phyloP scores from a whole-genome alignment of 192 early-diverging fungal species.

The Cetraspora pellucida region DNA sequence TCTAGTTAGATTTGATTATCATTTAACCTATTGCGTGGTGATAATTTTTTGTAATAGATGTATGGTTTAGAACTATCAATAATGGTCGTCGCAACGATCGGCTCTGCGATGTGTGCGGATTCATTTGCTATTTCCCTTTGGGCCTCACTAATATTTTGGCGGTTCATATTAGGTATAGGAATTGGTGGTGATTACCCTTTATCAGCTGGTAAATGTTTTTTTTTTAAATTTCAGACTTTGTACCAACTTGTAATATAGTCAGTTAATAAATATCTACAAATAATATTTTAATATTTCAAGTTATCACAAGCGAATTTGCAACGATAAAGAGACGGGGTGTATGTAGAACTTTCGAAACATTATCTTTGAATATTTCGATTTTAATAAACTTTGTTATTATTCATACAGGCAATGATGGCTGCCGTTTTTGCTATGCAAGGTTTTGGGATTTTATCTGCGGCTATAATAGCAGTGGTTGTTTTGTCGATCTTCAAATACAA shows the following conservation, averaged over 20 bases:
- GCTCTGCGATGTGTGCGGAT: constrained; percentile 72
- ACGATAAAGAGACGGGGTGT: constrained; percentile 70
- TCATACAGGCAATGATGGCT: constrained; percentile 64
- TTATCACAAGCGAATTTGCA: constrained; percentile 90
- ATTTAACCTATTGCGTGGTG: not conserved
- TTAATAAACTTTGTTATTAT: too few relatives aligned
- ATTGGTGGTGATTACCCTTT: constrained; percentile 98
- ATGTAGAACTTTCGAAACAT: too few relatives aligned
- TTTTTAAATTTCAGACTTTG: not conserved
- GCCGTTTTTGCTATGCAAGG: constrained; percentile 92
- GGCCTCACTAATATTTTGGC: constrained; percentile 81
- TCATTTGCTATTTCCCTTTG: constrained; percentile 66
- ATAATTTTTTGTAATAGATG: constrained; percentile 48
- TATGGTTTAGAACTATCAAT: constrained; percentile 91
- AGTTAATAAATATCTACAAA: constrained; percentile 64
- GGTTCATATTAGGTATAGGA: constrained; percentile 86
- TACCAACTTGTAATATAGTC: not conserved
- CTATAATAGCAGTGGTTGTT: constrained; percentile 68
- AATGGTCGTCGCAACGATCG: constrained; percentile 86
- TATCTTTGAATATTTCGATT: too few relatives aligned
- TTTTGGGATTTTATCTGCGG: constrained; percentile 79
- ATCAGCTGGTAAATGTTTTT: constrained; percentile 60
- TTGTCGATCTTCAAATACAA: constrained; percentile 65
- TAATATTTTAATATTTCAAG: constrained; percentile 65
- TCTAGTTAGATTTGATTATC: not conserved